Evolutionary conservation across 1,284 basidiomycete genomes (phyloP).

Genomic region (Acaromyces ingoldii): DNA sequence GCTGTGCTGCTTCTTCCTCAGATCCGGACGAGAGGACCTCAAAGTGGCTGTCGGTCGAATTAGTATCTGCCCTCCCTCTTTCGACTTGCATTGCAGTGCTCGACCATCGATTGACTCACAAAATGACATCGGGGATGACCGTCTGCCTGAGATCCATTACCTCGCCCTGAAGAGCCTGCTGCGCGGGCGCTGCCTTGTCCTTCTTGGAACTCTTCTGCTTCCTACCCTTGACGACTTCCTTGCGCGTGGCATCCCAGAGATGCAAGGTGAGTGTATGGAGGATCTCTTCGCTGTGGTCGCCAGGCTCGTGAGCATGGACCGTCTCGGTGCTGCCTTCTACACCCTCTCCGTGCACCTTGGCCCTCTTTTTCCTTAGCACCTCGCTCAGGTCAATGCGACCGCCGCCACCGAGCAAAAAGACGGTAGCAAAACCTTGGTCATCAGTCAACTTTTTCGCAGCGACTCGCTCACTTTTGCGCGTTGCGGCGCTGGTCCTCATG

Average conservation of each 20-base stretch:
- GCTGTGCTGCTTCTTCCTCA: too few species aligned
- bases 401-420: neutral
- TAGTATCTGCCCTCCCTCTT: too few species aligned
- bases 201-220: too few species aligned
- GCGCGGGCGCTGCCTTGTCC: too few species aligned
- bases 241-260: constrained; percentile 1
- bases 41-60: neutral
- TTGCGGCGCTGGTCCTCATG: too few species aligned
- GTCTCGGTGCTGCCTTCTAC: too few species aligned
- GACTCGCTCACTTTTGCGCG: neutral
- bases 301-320: neutral
- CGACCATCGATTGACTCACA: neutral
- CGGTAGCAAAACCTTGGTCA: neutral
- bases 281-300: neutral
- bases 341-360: too few species aligned
- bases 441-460: neutral
- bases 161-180: neutral
- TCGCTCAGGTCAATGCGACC: neutral
- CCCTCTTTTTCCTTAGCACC: too few species aligned
- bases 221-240: neutral
- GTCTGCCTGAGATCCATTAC: neutral
- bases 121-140: neutral
- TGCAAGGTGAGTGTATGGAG: constrained; percentile 3
- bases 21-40: neutral
- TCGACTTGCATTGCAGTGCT: too few species aligned